phyloP scores from a whole-genome alignment of 352 stramenopile species.

The Phytophthora syringae region DNA sequence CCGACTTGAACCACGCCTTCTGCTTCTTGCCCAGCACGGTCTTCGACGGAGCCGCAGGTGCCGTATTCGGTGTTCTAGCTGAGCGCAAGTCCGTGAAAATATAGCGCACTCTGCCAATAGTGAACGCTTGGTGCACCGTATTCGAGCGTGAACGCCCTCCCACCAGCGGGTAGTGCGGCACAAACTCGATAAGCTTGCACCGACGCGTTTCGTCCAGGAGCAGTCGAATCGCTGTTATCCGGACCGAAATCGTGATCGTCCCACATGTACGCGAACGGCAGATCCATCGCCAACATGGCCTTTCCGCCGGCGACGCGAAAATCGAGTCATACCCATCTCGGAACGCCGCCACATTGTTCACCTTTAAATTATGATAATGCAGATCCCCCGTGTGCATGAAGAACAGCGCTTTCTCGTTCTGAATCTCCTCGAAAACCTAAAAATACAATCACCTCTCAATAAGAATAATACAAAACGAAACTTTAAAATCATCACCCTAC shows the following conservation, averaged over 20 bases:
- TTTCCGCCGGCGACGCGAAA: slow-evolving; percentile 72
- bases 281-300: slow-evolving; percentile 82
- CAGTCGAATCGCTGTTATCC: slow-evolving; percentile 88
- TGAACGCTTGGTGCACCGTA: slow-evolving; percentile 83
- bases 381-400: slow-evolving; percentile 91
- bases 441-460: slow-evolving; percentile 5
- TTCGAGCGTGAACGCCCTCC: slow-evolving; percentile 42
- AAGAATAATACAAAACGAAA: slow-evolving; percentile 20
- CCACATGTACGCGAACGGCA: slow-evolving; percentile 92
- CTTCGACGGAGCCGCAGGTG: slow-evolving; percentile 74
- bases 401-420: slow-evolving; percentile 69
- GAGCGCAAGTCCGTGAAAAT: slow-evolving; percentile 86
- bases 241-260: slow-evolving; percentile 92
- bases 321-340: slow-evolving; percentile 72
- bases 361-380: slow-evolving; percentile 86
- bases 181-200: slow-evolving; percentile 84
- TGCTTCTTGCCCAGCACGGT: slow-evolving; percentile 85
- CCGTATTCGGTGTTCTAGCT: slow-evolving; percentile 69
- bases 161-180: slow-evolving; percentile 75
- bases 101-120: slow-evolving; percentile 85
- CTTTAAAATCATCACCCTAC: slow-evolving; percentile 30
- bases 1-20: slow-evolving; percentile 88
- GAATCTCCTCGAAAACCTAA: slow-evolving; percentile 72
- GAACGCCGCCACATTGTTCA: slow-evolving; percentile 70
- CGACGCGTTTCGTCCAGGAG: slow-evolving; percentile 70